Evolutionary conservation across 1,284 basidiomycete species (phyloP), one percentile per base, ranked within the genome.

Genomic region (Schizophyllum commune): DNA sequence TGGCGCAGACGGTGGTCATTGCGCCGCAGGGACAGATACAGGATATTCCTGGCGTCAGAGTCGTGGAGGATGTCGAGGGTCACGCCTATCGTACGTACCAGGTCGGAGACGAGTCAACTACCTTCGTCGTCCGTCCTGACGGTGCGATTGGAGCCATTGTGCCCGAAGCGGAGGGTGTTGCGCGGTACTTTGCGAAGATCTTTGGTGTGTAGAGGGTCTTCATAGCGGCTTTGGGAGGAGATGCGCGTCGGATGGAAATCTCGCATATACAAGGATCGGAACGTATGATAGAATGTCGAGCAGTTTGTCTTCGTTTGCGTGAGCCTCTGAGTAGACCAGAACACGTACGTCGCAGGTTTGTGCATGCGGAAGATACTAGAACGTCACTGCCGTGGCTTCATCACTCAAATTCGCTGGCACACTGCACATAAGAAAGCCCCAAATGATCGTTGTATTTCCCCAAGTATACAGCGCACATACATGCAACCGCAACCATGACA

Each of bases 61-160:
- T 58, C 5, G 19, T 61, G 15, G 52, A 60, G 56, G 64, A 64
- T 58, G 32, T 19, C 19, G 52, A 56, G 17, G 61, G 64, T 4
- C 58, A 64, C 32, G 63, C 64, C 22, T 60, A 63, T 27, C 32
- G 7, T 0, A 61, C 52, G 13, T 66, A 68, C 53, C 33, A 57
- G 5, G n/a, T 54, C 1, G 32, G 51, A 17, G 56, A 58, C 47
- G 58, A 58, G 27, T 51, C 61, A 34, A 60, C 56, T 9, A 57
- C 65, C 1, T 63, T 69, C 13, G 51, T 70, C 1, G 60, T 69
- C n/a, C 62, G 65, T 19, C 66, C 67, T 1, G 66, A 68, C 22
- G 67, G 67, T 17, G 64, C 66, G 13, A 61, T 69, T 13, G 66
- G 68, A 3, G 66, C 64, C 4, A 56, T 68, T 5, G 59, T 63